A percentile compares a stretch with the other conserved stretches of the same genome.
Evolutionary conservation across 2,329 filamentous ascomycete genomes (phyloP).

Genomic region (Didymellaceae sp.): DNA sequence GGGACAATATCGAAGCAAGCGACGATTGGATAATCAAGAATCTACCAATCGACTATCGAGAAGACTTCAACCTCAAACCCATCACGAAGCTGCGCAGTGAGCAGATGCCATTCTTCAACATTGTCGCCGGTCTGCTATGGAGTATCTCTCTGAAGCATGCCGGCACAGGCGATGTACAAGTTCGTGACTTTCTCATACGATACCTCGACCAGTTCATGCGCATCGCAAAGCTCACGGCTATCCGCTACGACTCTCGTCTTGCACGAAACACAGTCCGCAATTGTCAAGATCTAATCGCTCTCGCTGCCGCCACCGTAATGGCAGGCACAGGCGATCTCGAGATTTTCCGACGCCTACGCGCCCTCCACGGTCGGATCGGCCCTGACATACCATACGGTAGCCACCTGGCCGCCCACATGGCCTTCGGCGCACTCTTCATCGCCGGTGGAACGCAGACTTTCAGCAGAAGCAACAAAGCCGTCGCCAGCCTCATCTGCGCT

Average conservation of each 20-base stretch:
- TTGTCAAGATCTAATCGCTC: slow-evolving; percentile 85
- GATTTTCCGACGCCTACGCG: slow-evolving; percentile 83
- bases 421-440: slow-evolving; percentile 87
- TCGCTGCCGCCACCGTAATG: slow-evolving; percentile 89
- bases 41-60: slow-evolving; percentile 73
- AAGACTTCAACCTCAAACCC: slow-evolving; percentile 64
- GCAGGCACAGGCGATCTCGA: slow-evolving; percentile 90
- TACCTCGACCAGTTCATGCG: slow-evolving; percentile 88
- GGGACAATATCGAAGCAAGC: slow-evolving; percentile 79
- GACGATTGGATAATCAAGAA: slow-evolving; percentile 77
- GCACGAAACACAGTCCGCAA: slow-evolving; percentile 83
- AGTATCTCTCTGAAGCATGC: slow-evolving; percentile 57
- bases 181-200: slow-evolving; percentile 80
- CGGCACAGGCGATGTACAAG: slow-evolving; percentile 63
- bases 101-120: slow-evolving; percentile 92
- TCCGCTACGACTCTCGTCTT: slow-evolving; percentile 82
- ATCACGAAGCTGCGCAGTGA: slow-evolving; percentile 73
- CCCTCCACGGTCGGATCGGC: slow-evolving; percentile 86
- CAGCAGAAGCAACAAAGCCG: slow-evolving; percentile 83
- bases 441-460: slow-evolving; percentile 93
- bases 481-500: slow-evolving; percentile 83
- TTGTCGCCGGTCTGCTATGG: slow-evolving; percentile 87
- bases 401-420: slow-evolving; percentile 90
- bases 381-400: slow-evolving; percentile 88
- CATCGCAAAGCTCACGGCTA: slow-evolving; percentile 69